Base-by-base conservation (phyloP, 495 filamentous ascomycete genomes). In the Parathielavia hyrcaniae region DNA sequence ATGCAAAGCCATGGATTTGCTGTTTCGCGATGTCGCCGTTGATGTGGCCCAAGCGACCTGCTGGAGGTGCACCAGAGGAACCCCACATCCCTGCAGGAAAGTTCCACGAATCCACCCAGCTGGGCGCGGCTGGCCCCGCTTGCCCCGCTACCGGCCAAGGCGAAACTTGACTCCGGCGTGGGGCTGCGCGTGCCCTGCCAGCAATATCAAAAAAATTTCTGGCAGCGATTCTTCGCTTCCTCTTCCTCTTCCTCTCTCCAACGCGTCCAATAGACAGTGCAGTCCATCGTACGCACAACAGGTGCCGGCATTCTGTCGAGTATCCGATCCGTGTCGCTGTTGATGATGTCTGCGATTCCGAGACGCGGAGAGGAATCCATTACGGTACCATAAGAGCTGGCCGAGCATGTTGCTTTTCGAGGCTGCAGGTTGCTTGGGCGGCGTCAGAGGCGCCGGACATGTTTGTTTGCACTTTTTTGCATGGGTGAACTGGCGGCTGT, bases 201-300 rank as follows among this genome's bases (percentile, higher is more conserved):
- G 30, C 12, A 5, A 26, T 26, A 38, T 38, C 8, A 54, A 36
- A 50, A 50, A 41, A 50, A 40, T 43, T 50, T 57, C 38, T 14
- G 13, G 8, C 20, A 0, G 10, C 11, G 22, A n/a, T 38, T 58
- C 51, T 35, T 45, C 67, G 55, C 40, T 60, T 35, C 50, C 58
- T 59, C 58, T 70, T 67, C 67, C 65, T 68, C 67, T 70, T 67
- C 67, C 65, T 68, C 67, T 69, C 66, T 65, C 19, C 79, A 82
- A 87, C 86, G 86, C 86, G 81, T 79, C 83, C 86, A 79, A 78
- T 81, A 90, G 88, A 91, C 88, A 93, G 89, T 91, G 81, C 88
- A 85, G 80, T 79, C 75, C 86, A 86, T 86, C 81, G 82, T 72
- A 73, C 73, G 59, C 75, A 77, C 74, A 71, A 76, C 69, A 64